Conservation (phyloP, 345 rosid genomes). For the Cardiospermum halicacabum region DNA sequence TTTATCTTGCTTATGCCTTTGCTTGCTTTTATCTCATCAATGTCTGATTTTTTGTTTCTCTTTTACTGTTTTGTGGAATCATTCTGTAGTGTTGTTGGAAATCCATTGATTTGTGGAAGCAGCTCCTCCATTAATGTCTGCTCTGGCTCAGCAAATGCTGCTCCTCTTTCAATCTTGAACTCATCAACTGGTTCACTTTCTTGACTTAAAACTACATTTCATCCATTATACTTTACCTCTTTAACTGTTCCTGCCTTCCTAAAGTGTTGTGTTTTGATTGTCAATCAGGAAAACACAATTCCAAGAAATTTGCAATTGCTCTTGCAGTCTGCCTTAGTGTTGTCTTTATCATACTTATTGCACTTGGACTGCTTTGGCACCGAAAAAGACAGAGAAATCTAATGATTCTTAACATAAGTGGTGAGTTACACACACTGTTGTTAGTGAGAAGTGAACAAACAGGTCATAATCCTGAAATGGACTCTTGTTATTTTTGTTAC, state of each 20-base stretch:
- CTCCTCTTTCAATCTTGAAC: slow-evolving; percentile 44
- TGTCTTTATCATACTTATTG: slow-evolving; percentile 39
- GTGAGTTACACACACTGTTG: slow-evolving; percentile 33
- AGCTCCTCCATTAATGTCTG: slow-evolving; percentile 48
- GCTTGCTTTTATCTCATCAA: not conserved
- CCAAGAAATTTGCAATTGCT: slow-evolving; percentile 62
- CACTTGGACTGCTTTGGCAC: slow-evolving; percentile 51
- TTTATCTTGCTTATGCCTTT: slow-evolving; percentile 7
- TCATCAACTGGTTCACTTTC: slow-evolving; percentile 53
- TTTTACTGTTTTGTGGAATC: slow-evolving; percentile 17
- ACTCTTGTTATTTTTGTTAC: slow-evolving; percentile 9
- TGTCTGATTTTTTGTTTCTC: not conserved
- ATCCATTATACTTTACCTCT: not conserved
- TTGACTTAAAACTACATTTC: not conserved
- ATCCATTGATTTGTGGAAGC: slow-evolving; percentile 72
- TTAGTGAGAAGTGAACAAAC: not conserved
- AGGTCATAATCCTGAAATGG: not conserved
- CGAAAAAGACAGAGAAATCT: slow-evolving; percentile 41
- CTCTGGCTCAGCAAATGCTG: slow-evolving; percentile 49
- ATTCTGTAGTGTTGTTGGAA: slow-evolving; percentile 65
- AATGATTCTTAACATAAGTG: slow-evolving; percentile 39
- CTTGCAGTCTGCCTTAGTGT: slow-evolving; percentile 67
- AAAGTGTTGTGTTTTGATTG: not conserved
- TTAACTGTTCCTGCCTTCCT: not conserved
- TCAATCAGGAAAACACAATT: slow-evolving; percentile 39